Base-by-base conservation (phyloP, 768 basidiomycete species). In the Boletus huronensis region DNA sequence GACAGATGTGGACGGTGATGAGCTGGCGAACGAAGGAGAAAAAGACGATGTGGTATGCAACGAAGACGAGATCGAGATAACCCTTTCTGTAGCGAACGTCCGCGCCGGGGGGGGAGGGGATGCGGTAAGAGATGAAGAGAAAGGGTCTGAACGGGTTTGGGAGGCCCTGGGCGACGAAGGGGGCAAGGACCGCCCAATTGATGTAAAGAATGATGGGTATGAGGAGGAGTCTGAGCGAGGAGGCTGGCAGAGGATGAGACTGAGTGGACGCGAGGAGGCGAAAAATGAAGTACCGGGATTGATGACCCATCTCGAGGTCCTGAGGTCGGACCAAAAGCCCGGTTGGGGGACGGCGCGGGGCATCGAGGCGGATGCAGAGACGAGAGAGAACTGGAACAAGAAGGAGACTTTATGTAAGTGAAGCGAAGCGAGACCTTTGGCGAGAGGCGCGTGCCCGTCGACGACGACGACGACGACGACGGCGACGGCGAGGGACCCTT, bases 21-120 rank as follows among this genome's bases (percentile, higher is more conserved):
- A 77, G 64, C 71, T 98, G 93, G 29, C 96, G 85, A 40, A 94
- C 60, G 67, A 93, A 89, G 2, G 93, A 95, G 75, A 88, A 98
- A 63, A 96, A 84, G 47, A 98, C 74, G 70, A 98, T 77, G 65
- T 95, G 77, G 71, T 91, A 95, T 3, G 79, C 78, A 43, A 98
- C 62, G 73, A 99, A 99, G 16, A 79, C 64, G 9, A 93, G 58
- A 66, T 98, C 96, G 55, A 81, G 71, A 60, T 78, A 88, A 16
- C 81, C 81, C 72, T 93, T 98, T 36, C 74, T 74, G 64, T 90
- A 92, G 31, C 80, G 80, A 0, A 81, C 79, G 58, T 85, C 81
- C 0, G 79, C 77, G 6, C 74, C 71, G 5, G 77, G 66, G 0
- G 84, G 80, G 3, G 72, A 71, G 10, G 82, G 73, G 29, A 89